Base-by-base conservation (phyloP, 805 yeast genomes). In the Candida boleticola region DNA sequence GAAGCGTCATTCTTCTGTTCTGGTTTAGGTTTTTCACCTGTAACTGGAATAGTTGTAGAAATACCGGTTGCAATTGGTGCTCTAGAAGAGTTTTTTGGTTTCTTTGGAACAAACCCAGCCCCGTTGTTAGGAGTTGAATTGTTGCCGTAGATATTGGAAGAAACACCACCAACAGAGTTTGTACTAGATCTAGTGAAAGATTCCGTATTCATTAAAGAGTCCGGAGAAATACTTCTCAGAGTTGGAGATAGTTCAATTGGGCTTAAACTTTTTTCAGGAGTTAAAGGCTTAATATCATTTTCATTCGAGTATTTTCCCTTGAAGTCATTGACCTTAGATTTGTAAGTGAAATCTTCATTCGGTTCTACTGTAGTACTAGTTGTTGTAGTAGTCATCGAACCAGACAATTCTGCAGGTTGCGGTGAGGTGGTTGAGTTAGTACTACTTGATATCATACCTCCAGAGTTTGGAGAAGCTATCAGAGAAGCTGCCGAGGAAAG, bases 31-130 rank as follows among this genome's bases (percentile, higher is more conserved):
- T 70, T 69, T 46, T 70, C 75, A 29, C 92, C 92, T 11, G 90
- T 83, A 5, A 85, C 86, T 1, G 93, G 93, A 43, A 85, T 84
- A 2, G 85, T 77, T 35, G 89, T 83, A 11, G 90, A 82, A 29
- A 85, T 82, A 37, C 89, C 87, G 30, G 85, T 80, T 2, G 85
- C 85, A 40, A 77, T 73, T 20, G 80, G 79, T 20, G 74, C 76
- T 40, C 82, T 66, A 17, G 66, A 54, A 9, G 67, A 47, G 34
- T 54, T 55, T 49, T 71, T 71, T 18, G 61, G 59, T 49, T 70
- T 71, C 40, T 66, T 65, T 5, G 45, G 41, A 22, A 46, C 42
- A 25, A 39, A 39, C 19, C 50, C 49, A 39, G 21, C 11, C 11
- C 27, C 27, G 27, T 23, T 23, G 27, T 23, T n/a, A 40, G 17